Conservation (phyloP, 2,329 filamentous ascomycete genomes). For the Microsporum canis region DNA sequence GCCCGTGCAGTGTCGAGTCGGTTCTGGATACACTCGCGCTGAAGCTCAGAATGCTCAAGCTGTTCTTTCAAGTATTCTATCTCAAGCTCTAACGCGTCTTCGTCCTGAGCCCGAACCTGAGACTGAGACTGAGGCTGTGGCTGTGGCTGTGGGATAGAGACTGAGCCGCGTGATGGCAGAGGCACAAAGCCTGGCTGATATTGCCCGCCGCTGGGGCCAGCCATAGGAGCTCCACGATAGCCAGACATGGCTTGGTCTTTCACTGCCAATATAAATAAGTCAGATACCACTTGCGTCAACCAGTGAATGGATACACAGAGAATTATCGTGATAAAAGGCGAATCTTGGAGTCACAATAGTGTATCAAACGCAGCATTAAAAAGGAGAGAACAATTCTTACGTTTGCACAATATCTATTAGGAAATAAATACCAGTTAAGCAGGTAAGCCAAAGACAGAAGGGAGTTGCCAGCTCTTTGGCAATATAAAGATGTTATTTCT, state of each 20-base stretch:
- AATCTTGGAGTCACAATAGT: background rate
- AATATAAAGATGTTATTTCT: background rate
- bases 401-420: background rate
- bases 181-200: background rate
- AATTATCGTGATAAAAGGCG: background rate
- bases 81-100: background rate
- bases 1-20: background rate
- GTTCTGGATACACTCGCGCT: background rate
- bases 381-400: background rate
- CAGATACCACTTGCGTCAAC: background rate
- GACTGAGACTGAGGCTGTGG: background rate
- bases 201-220: background rate
- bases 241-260: background rate
- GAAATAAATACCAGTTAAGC: background rate
- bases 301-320: background rate
- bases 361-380: background rate
- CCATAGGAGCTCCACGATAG: background rate
- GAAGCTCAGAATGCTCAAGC: background rate
- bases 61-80: slow-evolving; percentile 1
- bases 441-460: background rate
- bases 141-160: background rate
- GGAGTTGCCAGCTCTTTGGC: background rate
- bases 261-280: background rate
- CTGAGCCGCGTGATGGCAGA: background rate
- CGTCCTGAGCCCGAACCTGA: background rate